Percentiles rank a stretch among this genome's conserved stretches.
Conservation (phyloP, 805 yeast species). For the Sungouiella blattae region DNA sequence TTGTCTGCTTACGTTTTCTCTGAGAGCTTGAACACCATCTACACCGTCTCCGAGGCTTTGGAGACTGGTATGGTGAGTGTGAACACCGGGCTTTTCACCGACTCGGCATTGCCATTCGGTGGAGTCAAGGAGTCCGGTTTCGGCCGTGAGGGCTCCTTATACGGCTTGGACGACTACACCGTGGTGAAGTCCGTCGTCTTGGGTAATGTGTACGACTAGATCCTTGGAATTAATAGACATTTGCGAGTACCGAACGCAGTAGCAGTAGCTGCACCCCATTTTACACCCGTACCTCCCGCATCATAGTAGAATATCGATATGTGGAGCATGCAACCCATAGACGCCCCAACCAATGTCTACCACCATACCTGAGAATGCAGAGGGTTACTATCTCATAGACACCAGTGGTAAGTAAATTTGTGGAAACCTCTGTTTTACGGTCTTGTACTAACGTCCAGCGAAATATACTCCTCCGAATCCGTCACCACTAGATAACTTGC, state of each 20-base stretch:
- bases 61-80: conserved; percentile 82
- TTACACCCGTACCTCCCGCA: background rate
- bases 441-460: conserved; percentile 21
- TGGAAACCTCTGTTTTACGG: no score
- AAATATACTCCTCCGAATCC: conserved; percentile 49
- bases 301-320: no score
- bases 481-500: conserved; percentile 69
- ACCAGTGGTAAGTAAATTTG: conserved; percentile 19
- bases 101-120: conserved; percentile 68
- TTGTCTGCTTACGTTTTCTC: conserved; percentile 60
- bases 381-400: conserved; percentile 20
- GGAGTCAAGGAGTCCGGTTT: conserved; percentile 78
- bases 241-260: no score
- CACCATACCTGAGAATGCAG: conserved; percentile 2
- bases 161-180: conserved; percentile 72
- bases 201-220: conserved; percentile 38
- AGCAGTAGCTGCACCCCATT: no score
- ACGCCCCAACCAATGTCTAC: no score
- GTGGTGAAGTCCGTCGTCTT: conserved; percentile 62
- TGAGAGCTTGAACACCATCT: conserved; percentile 46
- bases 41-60: conserved; percentile 56
- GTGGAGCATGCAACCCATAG: no score
- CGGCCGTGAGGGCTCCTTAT: conserved; percentile 77
- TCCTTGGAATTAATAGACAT: background rate
- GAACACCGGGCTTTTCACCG: conserved; percentile 72